A percentile compares a stretch with the other conserved stretches of the same genome.
phyloP scores from a whole-genome alignment of 2,329 filamentous ascomycete species.

The Paecilomyces variotii region DNA sequence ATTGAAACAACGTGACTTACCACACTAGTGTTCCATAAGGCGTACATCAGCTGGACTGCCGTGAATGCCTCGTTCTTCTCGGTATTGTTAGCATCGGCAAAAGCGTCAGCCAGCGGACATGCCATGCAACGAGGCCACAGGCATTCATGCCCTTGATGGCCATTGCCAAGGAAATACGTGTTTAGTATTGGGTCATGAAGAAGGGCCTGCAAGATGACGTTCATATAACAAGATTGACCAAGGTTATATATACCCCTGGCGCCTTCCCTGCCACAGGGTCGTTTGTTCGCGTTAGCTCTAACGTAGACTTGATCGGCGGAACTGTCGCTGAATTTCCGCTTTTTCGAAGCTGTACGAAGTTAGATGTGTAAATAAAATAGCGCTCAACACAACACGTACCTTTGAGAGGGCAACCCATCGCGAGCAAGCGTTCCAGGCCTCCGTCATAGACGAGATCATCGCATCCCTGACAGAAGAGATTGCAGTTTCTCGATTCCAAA shows the following conservation, averaged over 20 bases:
- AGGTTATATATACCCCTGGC: conserved; percentile 93
- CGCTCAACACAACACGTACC: conserved; percentile 8
- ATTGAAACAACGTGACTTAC: conserved; percentile 40
- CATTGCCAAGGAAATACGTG: conserved; percentile 86
- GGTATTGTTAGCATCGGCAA: conserved; percentile 54
- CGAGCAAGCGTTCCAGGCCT: conserved; percentile 25
- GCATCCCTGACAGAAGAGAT: conserved; percentile 33
- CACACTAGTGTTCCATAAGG: conserved; percentile 77
- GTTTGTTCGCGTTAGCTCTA: conserved; percentile 65
- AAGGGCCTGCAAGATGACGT: conserved; percentile 86
- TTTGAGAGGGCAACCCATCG: conserved; percentile 13
- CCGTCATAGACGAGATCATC: conserved; percentile 36
- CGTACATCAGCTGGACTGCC: conserved; percentile 78
- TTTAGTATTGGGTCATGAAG: conserved; percentile 88
- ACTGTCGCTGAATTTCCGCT: conserved; percentile 28
- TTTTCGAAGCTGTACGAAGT: conserved; percentile 18
- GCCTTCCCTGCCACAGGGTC: conserved; percentile 78
- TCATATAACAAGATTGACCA: conserved; percentile 98
- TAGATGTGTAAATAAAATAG: background rate
- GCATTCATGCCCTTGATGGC: conserved; percentile 74
- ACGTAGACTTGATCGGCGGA: conserved; percentile 69
- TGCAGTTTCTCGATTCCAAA: conserved; percentile 33
- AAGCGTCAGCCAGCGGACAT: conserved; percentile 55
- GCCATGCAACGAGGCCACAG: conserved; percentile 48
- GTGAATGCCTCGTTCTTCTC: conserved; percentile 76